These are phyloP conservation scores for Lecanosticta acicola DNA, from an alignment of 2,329 filamentous ascomycete genomes.

Conservation along the genomic window DNA sequence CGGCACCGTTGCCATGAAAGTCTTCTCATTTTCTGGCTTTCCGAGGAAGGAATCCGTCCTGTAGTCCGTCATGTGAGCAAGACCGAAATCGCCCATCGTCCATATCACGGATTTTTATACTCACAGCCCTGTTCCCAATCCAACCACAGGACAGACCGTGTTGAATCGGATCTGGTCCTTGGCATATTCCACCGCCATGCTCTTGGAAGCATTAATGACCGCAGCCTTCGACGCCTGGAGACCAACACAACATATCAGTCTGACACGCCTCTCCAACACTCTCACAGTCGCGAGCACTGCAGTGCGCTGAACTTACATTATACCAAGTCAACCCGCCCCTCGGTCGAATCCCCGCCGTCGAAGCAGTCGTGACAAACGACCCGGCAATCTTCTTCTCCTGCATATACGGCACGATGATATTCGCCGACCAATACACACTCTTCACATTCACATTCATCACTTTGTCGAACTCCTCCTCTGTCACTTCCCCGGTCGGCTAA, in stretches of 20 bases:
- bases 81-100: not conserved
- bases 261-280: no score
- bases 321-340: conserved; percentile 63
- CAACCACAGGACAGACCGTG: conserved; percentile 51
- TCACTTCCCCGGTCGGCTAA: conserved; percentile 55
- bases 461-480: conserved; percentile 60
- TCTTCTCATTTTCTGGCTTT: conserved; percentile 55
- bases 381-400: conserved; percentile 53
- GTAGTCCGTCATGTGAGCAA: conserved; percentile 42
- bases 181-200: conserved; percentile 68
- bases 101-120: conserved; percentile 6
- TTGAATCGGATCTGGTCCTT: conserved; percentile 68
- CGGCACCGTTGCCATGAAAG: conserved; percentile 51
- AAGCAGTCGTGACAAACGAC: conserved; percentile 61
- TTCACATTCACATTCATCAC: conserved; percentile 66
- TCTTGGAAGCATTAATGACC: conserved; percentile 55
- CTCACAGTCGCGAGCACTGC: no score
- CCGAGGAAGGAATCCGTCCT: conserved; percentile 46
- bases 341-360: conserved; percentile 57
- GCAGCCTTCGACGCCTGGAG: conserved; percentile 40
- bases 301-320: conserved; percentile 54
- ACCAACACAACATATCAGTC: no score
- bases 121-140: conserved; percentile 31
- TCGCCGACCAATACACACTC: conserved; percentile 57
- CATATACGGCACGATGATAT: conserved; percentile 57